These are phyloP conservation scores for Colletotrichum liriopes DNA, from an alignment of 2,329 filamentous ascomycete species.

Conservation along the genomic window DNA sequence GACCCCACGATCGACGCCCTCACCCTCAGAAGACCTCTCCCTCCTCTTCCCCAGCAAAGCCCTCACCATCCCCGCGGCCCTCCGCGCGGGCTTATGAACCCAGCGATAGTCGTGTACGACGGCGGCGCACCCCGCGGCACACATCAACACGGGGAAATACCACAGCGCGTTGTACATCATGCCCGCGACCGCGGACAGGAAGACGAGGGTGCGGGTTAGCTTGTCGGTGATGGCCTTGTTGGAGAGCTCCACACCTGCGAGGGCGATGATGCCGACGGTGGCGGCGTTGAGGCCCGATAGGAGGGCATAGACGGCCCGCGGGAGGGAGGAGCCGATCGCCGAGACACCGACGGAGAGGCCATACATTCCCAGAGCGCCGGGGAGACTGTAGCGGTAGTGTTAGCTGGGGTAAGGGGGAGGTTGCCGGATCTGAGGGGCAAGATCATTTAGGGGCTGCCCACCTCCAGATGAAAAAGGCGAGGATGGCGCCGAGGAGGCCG, in stretches of 20 bases:
- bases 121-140: constrained; percentile 65
- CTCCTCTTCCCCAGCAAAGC: constrained; percentile 13
- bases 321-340: constrained; percentile 69
- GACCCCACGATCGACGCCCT: not conserved
- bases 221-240: constrained; percentile 76
- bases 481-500: constrained; percentile 69
- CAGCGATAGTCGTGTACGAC: constrained; percentile 69
- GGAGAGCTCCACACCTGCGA: constrained; percentile 75
- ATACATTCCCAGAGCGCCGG: constrained; percentile 77
- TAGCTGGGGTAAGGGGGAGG: not conserved
- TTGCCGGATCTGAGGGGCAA: not conserved
- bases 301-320: constrained; percentile 73
- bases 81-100: constrained; percentile 55
- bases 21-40: not conserved
- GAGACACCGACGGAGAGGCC: constrained; percentile 73
- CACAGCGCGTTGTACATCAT: constrained; percentile 77
- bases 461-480: constrained; percentile 74
- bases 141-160: constrained; percentile 77
- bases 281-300: constrained; percentile 77
- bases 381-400: constrained; percentile 61
- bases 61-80: constrained; percentile 34
- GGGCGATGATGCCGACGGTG: constrained; percentile 77
- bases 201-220: constrained; percentile 72
- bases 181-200: constrained; percentile 72
- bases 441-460: constrained; percentile 47